phyloP scores from a whole-genome alignment of 2,329 filamentous ascomycete species.

The Sclerotinia subarctica region DNA sequence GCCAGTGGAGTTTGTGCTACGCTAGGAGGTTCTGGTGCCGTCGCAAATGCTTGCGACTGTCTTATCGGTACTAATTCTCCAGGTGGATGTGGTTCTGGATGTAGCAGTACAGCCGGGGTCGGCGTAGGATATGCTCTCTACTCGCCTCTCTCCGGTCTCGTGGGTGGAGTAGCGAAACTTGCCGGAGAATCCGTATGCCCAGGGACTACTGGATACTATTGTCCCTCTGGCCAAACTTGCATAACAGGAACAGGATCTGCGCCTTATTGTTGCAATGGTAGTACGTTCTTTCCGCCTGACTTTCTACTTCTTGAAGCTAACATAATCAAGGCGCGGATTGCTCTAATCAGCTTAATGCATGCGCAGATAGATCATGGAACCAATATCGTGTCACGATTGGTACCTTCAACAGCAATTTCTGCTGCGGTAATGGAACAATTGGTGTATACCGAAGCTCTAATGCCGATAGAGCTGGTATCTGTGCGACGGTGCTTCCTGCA shows the following conservation, averaged over 20 bases:
- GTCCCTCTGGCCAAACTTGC: neutral
- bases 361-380: slow-evolving; percentile 1
- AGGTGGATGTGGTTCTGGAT: slow-evolving; percentile 2
- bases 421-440: neutral
- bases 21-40: neutral
- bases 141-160: neutral
- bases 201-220: slow-evolving; percentile 5
- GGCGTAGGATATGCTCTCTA: neutral
- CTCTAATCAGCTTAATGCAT: neutral
- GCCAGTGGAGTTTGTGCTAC: neutral
- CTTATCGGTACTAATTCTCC: neutral
- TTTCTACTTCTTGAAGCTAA: neutral
- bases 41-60: neutral
- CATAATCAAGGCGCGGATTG: neutral
- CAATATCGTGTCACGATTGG: neutral
- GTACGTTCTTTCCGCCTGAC: neutral
- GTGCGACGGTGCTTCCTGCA: neutral
- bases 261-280: slow-evolving; percentile 4
- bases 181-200: neutral
- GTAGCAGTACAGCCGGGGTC: neutral
- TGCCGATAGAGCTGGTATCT: neutral
- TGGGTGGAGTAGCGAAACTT: neutral
- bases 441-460: neutral
- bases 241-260: neutral
- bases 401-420: neutral